Evolutionary conservation across 257 asterid species (phyloP), one percentile per base, ranked within the genome.

Genomic region (Datura wrightii): DNA sequence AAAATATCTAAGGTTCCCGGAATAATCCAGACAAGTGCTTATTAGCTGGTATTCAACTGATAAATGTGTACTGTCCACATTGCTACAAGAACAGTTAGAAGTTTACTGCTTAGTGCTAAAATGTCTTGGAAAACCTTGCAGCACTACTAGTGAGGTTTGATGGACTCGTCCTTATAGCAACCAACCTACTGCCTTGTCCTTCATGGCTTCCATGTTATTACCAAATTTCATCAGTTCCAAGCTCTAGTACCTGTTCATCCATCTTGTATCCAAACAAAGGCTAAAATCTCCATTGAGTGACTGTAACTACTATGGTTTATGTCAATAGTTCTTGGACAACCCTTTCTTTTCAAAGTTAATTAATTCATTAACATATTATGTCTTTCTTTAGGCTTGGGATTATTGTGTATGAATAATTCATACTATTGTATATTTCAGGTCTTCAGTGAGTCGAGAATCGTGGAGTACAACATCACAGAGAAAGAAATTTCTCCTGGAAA

Each of bases 371-470:
- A 8, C 56, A 19, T 46, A 11, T 74, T 19, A 24, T 13, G 60
- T 74, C 44, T 24, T 50, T 11, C 11, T 50, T 7, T 48, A 13
- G 62, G 46, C 24, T 76, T 76, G 82, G 42, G 11, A 76, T 76
- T 52, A 19, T 76, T 24, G 79, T 82, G 10, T 48, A 41, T 46
- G 79, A 66, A n/a, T 63, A 42, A 19, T 74, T 62, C 44, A 39
- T 42, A 1, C 60, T 44, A 36, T 18, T 58, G 58, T 18, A 16
- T 58, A 53, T 84, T 70, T 83, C 89, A 94, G 99, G 87, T 92
- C 88, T 95, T 95, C 87, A 86, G 95, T 44, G 98, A 95, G 85
- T 94, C 99, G 5, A 93, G 91, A 88, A 95, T 95, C 1, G 98
- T 91, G 55, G 94, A 91, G 79, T 94, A 95, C 78, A 91, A 39